A percentile compares a stretch with the other conserved stretches of the same genome.
Evolutionary conservation across 2,329 filamentous ascomycete species (phyloP).

Genomic region (Sporothrix pallida): DNA sequence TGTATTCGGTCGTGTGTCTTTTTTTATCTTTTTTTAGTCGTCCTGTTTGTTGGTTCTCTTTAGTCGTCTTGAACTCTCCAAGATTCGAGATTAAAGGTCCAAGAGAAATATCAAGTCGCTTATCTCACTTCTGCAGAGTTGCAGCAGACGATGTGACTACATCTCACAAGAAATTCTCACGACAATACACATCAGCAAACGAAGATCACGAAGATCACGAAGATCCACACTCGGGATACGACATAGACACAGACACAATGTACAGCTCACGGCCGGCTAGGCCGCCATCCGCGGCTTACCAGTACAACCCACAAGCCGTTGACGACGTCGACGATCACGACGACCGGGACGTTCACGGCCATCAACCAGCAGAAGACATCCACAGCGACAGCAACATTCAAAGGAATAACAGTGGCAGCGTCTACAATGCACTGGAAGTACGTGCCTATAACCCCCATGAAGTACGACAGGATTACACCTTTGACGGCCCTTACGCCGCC

Average conservation of each 20-base stretch:
- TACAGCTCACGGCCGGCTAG: background rate
- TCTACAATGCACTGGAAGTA: too few relatives aligned
- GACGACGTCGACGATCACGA: constrained; percentile 41
- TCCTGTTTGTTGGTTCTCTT: too few relatives aligned
- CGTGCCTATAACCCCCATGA: background rate
- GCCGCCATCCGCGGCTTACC: constrained; percentile 38
- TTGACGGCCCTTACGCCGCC: background rate
- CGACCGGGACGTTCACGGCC: background rate
- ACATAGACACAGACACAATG: background rate
- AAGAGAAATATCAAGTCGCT: background rate
- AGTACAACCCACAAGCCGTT: constrained; percentile 44
- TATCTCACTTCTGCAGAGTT: constrained; percentile 21
- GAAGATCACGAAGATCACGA: background rate
- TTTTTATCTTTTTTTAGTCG: background rate
- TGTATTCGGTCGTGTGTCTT: background rate
- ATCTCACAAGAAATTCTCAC: background rate
- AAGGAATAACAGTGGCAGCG: constrained; percentile 3
- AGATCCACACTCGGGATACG: background rate
- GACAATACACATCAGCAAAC: background rate
- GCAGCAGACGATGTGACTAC: constrained; percentile 12
- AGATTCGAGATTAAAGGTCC: too few relatives aligned
- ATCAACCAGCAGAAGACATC: background rate
- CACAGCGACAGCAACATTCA: background rate
- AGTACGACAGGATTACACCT: background rate
- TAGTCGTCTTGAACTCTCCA: too few relatives aligned